Evolutionary conservation across 768 basidiomycete species (phyloP).

Genomic region (Rhodotorula graminis): DNA sequence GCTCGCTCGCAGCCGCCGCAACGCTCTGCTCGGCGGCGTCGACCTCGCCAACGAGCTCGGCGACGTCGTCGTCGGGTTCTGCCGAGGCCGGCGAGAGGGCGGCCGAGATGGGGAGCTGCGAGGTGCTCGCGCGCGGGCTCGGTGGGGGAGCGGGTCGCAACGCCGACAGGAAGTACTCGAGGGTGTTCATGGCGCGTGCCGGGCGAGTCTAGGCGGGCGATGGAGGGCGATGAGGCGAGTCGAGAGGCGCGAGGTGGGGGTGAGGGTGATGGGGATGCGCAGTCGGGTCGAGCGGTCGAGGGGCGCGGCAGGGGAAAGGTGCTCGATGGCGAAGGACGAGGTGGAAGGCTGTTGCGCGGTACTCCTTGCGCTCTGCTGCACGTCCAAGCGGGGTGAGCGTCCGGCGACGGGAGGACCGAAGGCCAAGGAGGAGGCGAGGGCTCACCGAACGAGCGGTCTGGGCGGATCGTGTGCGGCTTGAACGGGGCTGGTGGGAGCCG

Average conservation of each 20-base stretch:
- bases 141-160: conserved; percentile 25
- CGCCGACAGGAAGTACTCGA: conserved; percentile 30
- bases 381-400: too few relatives aligned
- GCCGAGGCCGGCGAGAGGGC: not conserved
- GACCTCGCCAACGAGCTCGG: not conserved
- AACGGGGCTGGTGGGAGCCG: too few relatives aligned
- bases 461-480: too few relatives aligned
- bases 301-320: not conserved
- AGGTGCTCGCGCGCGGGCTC: conserved; percentile 18
- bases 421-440: too few relatives aligned
- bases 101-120: not conserved
- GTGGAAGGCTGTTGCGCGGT: too few relatives aligned
- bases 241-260: not conserved
- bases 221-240: not conserved
- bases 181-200: conserved; percentile 19
- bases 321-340: too few relatives aligned
- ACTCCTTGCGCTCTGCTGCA: too few relatives aligned
- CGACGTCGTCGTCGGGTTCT: not conserved
- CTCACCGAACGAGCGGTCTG: too few relatives aligned
- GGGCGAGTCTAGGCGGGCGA: not conserved
- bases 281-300: too few relatives aligned
- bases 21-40: not conserved
- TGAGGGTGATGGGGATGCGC: not conserved
- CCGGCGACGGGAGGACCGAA: too few relatives aligned
- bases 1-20: not conserved